Conservation (phyloP, 257 asterid species). For the Schizonepeta tenuifolia region DNA sequence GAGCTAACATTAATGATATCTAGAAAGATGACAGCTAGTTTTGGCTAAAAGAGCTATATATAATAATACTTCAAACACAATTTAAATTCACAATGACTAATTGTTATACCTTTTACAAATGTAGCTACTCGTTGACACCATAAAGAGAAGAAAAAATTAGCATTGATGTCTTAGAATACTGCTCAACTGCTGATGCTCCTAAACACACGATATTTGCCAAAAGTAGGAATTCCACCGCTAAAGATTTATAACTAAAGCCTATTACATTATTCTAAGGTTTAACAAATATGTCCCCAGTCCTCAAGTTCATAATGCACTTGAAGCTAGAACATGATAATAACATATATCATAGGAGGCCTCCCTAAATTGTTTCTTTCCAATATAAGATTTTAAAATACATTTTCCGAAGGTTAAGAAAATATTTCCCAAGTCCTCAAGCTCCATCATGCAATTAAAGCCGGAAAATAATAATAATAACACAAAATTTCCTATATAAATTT, state of each 20-base stretch:
- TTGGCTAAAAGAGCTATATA: not conserved
- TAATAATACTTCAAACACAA: not conserved
- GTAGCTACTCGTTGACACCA: not conserved
- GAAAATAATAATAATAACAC: too few relatives aligned
- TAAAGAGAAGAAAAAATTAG: slow-evolving; percentile 1
- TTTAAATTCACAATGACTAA: too few relatives aligned
- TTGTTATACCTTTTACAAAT: too few relatives aligned
- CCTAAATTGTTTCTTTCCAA: too few relatives aligned
- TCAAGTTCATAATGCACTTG: slow-evolving; percentile 9
- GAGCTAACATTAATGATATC: not conserved
- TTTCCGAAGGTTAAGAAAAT: too few relatives aligned
- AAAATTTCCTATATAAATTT: too few relatives aligned
- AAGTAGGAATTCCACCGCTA: not conserved
- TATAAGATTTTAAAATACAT: too few relatives aligned
- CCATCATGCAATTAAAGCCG: too few relatives aligned
- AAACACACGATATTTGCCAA: not conserved
- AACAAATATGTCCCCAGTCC: not conserved
- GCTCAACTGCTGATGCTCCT: not conserved
- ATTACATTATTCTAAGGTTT: not conserved
- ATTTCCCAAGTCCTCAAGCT: too few relatives aligned
- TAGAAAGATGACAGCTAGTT: not conserved
- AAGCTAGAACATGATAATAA: too few relatives aligned
- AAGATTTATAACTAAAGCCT: not conserved
- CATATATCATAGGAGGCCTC: too few relatives aligned
- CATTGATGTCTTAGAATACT: not conserved